Conservation (phyloP, 148 eudicot genomes). For the Vaccinium darrowii region DNA sequence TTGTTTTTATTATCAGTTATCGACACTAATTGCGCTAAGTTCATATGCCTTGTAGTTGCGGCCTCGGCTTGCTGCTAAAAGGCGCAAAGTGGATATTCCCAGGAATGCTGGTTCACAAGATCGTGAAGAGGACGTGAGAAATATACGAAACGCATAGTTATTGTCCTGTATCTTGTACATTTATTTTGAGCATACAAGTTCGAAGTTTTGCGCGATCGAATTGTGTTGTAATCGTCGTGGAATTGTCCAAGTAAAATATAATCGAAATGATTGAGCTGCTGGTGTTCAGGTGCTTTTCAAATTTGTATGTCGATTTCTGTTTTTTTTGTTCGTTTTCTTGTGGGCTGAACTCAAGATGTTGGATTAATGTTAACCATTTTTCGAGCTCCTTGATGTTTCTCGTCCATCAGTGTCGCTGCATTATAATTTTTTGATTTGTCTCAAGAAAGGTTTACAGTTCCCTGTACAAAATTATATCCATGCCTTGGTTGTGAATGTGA, state of each 20-base stretch:
- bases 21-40: background rate
- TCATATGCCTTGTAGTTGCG: slow-evolving; percentile 50
- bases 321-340: background rate
- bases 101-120: slow-evolving; percentile 16
- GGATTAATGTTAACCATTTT: background rate
- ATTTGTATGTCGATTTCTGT: background rate
- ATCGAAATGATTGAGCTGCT: slow-evolving; percentile 4
- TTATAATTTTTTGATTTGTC: background rate
- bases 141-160: background rate
- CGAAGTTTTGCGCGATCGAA: background rate
- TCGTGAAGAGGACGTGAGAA: slow-evolving; percentile 4
- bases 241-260: background rate
- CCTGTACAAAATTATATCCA: background rate
- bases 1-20: background rate
- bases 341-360: background rate
- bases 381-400: background rate
- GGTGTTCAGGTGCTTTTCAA: slow-evolving; percentile 1
- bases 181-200: background rate
- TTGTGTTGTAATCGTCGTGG: background rate
- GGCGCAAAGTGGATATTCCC: slow-evolving; percentile 28
- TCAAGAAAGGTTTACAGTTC: background rate
- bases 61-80: slow-evolving; percentile 50
- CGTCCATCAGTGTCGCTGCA: background rate
- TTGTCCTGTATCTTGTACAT: slow-evolving; percentile 3
- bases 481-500: background rate